phyloP scores from a whole-genome alignment of 805 yeast species.

The Naumovozyma castellii region DNA sequence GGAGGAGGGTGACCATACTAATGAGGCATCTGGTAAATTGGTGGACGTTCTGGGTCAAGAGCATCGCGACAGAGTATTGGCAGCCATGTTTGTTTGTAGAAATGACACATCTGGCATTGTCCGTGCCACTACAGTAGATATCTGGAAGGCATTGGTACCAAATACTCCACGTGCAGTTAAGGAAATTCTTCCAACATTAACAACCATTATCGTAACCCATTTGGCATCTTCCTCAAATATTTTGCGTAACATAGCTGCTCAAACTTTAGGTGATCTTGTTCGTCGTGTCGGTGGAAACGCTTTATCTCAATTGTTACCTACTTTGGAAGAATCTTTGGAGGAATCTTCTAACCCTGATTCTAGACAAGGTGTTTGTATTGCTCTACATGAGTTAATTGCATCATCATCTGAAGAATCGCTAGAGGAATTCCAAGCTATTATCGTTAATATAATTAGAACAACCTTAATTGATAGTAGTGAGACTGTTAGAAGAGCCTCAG shows the following conservation, averaged over 20 bases:
- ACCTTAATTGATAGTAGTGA: constrained; percentile 69
- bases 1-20: constrained; percentile 36
- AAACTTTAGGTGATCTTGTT: constrained; percentile 87
- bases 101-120: constrained; percentile 84
- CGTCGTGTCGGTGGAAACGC: constrained; percentile 89
- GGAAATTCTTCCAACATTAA: constrained; percentile 80
- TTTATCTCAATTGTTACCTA: constrained; percentile 73
- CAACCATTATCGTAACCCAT: constrained; percentile 67
- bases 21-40: constrained; percentile 53
- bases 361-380: constrained; percentile 94
- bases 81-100: constrained; percentile 87
- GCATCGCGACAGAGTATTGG: constrained; percentile 76
- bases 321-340: constrained; percentile 56
- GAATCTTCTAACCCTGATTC: constrained; percentile 65
- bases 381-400: constrained; percentile 73
- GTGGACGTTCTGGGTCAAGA: constrained; percentile 75
- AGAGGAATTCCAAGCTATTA: constrained; percentile 51
- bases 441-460: constrained; percentile 66
- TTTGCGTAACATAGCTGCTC: constrained; percentile 82
- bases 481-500: constrained; percentile 82
- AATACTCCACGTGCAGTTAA: constrained; percentile 92
- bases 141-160: constrained; percentile 94
- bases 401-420: constrained; percentile 59
- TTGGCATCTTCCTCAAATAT: constrained; percentile 74
- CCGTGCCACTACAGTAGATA: constrained; percentile 80